Evolutionary conservation across 495 filamentous ascomycete species (phyloP).

Genomic region (Aspergillus leporis): DNA sequence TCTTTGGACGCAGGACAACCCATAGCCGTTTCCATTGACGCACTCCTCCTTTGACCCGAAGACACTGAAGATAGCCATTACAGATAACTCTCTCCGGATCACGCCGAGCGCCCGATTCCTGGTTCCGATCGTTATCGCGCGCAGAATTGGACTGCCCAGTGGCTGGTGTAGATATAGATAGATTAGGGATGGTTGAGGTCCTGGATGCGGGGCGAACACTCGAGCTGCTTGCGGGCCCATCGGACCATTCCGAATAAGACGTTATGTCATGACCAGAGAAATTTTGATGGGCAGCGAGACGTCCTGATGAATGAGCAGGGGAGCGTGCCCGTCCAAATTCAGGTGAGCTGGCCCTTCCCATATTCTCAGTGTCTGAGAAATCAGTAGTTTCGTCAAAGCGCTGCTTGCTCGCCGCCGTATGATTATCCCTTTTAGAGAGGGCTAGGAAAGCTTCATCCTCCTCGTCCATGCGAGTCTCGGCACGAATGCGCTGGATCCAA

Average conservation of each 20-base stretch:
- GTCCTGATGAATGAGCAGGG: slow-evolving; percentile 27
- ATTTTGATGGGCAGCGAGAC: slow-evolving; percentile 59
- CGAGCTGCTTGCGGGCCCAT: slow-evolving; percentile 47
- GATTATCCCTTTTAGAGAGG: slow-evolving; percentile 45
- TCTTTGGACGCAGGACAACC: slow-evolving; percentile 86
- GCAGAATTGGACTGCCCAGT: slow-evolving; percentile 32
- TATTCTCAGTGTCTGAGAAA: slow-evolving; percentile 39
- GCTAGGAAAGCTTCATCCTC: slow-evolving; percentile 77
- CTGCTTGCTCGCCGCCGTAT: slow-evolving; percentile 35
- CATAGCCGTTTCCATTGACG: slow-evolving; percentile 94
- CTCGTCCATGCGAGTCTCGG: slow-evolving; percentile 78
- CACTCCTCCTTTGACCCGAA: slow-evolving; percentile 83
- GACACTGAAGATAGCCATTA: slow-evolving; percentile 85
- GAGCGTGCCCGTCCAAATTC: slow-evolving; percentile 40
- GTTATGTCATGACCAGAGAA: slow-evolving; percentile 88
- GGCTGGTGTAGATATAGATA: slow-evolving; percentile 31
- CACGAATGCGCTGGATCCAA: slow-evolving; percentile 83
- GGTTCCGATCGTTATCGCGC: slow-evolving; percentile 58
- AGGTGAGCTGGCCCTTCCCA: slow-evolving; percentile 45
- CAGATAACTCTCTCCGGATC: slow-evolving; percentile 79
- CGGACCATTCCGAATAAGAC: slow-evolving; percentile 89
- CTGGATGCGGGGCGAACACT: slow-evolving; percentile 30
- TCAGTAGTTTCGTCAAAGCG: slow-evolving; percentile 48
- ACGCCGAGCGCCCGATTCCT: slow-evolving; percentile 53
- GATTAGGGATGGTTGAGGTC: slow-evolving; percentile 31